Percentiles rank a stretch among this genome's conserved stretches.
These are phyloP conservation scores for Epichloe sibirici DNA, from an alignment of 2,329 filamentous ascomycete genomes.

Conservation along the genomic window DNA sequence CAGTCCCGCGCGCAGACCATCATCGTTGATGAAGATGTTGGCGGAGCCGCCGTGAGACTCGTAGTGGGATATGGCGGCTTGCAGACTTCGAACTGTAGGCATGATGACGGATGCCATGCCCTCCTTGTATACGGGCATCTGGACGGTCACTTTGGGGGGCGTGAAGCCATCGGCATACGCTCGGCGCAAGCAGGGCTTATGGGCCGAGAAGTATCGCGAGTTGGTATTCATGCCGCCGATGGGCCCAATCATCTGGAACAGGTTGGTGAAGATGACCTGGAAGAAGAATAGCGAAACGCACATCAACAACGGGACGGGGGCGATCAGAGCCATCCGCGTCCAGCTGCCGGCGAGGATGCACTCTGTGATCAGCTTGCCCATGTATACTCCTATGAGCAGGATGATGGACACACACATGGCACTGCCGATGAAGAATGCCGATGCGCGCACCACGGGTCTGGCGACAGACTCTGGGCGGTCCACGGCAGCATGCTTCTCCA, in stretches of 20 bases:
- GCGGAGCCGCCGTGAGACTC: conserved; percentile 33
- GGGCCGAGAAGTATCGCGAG: conserved; percentile 31
- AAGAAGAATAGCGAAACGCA: conserved; percentile 29
- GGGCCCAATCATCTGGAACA: conserved; percentile 37
- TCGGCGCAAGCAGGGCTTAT: conserved; percentile 21
- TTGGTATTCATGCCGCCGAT: conserved; percentile 30
- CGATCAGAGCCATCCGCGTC: conserved; percentile 24
- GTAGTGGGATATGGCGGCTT: conserved; percentile 37
- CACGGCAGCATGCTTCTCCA: conserved; percentile 14
- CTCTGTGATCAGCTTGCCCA: conserved; percentile 25
- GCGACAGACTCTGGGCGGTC: conserved; percentile 26
- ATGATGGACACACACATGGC: conserved; percentile 25
- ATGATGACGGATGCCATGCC: conserved; percentile 30
- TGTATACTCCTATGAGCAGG: conserved; percentile 25
- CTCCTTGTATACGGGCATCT: conserved; percentile 30
- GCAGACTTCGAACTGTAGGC: conserved; percentile 35
- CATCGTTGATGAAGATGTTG: conserved; percentile 49
- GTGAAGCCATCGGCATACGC: conserved; percentile 20
- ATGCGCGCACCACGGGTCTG: conserved; percentile 25
- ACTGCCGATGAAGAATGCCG: conserved; percentile 26
- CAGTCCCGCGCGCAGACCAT: conserved; percentile 43
- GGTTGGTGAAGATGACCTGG: conserved; percentile 24
- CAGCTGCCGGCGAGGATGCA: conserved; percentile 26
- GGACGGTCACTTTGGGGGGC: conserved; percentile 22
- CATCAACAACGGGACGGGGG: conserved; percentile 24